These are phyloP conservation scores for Penicillium pulvis DNA, from an alignment of 495 filamentous ascomycete species.

Conservation along the genomic window DNA sequence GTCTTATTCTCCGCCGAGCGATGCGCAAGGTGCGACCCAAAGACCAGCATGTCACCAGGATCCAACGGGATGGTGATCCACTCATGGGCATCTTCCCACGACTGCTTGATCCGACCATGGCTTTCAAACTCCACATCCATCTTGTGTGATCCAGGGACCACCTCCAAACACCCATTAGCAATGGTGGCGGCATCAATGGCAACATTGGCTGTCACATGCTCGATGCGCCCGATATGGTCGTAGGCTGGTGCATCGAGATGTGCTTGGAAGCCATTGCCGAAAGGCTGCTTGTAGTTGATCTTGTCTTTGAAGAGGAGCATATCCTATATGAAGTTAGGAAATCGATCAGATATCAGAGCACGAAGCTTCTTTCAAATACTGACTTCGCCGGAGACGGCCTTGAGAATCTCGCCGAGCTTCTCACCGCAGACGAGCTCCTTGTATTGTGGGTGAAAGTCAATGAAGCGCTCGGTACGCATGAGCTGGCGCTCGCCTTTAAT, in stretches of 20 bases:
- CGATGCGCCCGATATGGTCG: conserved; percentile 45
- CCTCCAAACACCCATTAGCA: conserved; percentile 44
- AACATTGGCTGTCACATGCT: conserved; percentile 44
- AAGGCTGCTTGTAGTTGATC: conserved; percentile 44
- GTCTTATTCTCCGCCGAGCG: conserved; percentile 39
- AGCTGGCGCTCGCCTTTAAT: conserved; percentile 41
- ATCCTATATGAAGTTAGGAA: conserved; percentile 22
- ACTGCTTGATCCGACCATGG: conserved; percentile 34
- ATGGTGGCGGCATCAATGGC: conserved; percentile 43
- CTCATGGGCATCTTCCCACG: conserved; percentile 37
- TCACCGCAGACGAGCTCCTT: conserved; percentile 36
- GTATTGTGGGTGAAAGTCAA: conserved; percentile 42
- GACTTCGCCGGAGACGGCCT: conserved; percentile 36
- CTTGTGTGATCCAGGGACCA: conserved; percentile 42
- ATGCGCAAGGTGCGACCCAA: conserved; percentile 47
- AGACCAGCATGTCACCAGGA: conserved; percentile 41
- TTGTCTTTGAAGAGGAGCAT: conserved; percentile 52
- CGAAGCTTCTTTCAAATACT: not conserved
- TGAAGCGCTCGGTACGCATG: conserved; percentile 47
- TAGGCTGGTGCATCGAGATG: conserved; percentile 49
- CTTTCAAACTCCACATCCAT: conserved; percentile 38
- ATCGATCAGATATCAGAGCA: not conserved
- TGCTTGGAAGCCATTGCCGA: conserved; percentile 42
- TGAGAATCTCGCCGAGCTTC: conserved; percentile 35
- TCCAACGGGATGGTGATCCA: conserved; percentile 43